Evolutionary conservation across 352 stramenopile species (phyloP).

Genomic region (Blastocystis sp.): DNA sequence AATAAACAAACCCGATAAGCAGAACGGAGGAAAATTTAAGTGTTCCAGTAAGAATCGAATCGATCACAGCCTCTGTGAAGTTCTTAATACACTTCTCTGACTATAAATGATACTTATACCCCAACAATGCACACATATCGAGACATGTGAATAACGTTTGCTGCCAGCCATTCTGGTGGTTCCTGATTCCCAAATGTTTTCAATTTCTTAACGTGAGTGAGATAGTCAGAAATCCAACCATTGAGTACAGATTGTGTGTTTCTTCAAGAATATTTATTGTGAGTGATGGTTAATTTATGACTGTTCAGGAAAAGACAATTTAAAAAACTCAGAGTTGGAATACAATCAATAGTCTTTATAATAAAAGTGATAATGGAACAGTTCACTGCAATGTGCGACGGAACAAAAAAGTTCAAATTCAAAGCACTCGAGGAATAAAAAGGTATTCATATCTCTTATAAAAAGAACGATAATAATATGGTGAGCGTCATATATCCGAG

Average conservation of each 20-base stretch:
- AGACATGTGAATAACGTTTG: constrained; percentile 29
- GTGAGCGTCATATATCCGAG: not conserved
- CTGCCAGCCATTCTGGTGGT: constrained; percentile 7
- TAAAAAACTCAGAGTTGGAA: too few species aligned
- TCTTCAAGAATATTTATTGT: too few species aligned
- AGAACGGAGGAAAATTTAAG: not conserved
- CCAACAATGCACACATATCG: not conserved
- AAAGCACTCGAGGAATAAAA: too few species aligned
- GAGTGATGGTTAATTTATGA: too few species aligned
- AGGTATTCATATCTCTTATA: too few species aligned
- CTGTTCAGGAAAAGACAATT: too few species aligned
- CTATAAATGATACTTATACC: not conserved
- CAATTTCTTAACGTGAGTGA: not conserved
- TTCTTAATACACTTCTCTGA: constrained; percentile 39
- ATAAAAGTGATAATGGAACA: too few species aligned
- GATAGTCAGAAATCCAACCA: not conserved
- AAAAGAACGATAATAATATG: too few species aligned
- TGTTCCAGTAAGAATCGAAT: constrained; percentile 1
- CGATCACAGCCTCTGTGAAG: constrained; percentile 31
- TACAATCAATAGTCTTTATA: too few species aligned
- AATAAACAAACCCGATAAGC: not conserved
- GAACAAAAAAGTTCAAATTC: too few species aligned
- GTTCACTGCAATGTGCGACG: too few species aligned
- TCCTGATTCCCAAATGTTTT: constrained; percentile 6
- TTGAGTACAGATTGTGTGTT: too few species aligned